Conservation (phyloP, 2,329 filamentous ascomycete species). For the Incumbomyces lentus region DNA sequence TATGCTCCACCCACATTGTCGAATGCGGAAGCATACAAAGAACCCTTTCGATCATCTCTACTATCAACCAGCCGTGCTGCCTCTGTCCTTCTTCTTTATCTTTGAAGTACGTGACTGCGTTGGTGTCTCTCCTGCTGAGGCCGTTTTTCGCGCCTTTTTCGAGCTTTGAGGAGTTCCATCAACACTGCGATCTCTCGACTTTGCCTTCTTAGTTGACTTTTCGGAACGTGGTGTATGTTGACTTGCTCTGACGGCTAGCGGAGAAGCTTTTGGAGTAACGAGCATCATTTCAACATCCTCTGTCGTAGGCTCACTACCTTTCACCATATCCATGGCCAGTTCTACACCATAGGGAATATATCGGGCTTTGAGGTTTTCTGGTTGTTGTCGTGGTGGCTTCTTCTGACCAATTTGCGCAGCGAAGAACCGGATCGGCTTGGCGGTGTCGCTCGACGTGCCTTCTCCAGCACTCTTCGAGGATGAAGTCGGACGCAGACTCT, state of each 20-base stretch:
- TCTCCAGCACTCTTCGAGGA: too few relatives aligned
- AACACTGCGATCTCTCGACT: not conserved
- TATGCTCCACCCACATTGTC: too few relatives aligned
- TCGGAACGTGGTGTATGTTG: not conserved
- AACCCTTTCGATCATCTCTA: too few relatives aligned
- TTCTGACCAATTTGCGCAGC: conserved; percentile 19
- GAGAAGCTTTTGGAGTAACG: not conserved
- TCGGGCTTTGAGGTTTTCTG: conserved; percentile 34
- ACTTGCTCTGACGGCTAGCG: not conserved
- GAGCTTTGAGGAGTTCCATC: not conserved
- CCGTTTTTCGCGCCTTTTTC: not conserved
- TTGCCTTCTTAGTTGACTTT: not conserved
- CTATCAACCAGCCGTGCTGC: too few relatives aligned
- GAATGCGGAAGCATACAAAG: too few relatives aligned
- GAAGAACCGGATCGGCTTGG: conserved; percentile 11
- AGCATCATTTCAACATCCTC: not conserved
- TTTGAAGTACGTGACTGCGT: too few relatives aligned
- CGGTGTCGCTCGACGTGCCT: not conserved
- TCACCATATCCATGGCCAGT: too few relatives aligned
- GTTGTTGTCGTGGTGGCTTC: conserved; percentile 31
- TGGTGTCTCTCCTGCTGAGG: too few relatives aligned
- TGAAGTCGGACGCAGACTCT: not conserved
- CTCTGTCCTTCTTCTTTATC: too few relatives aligned
- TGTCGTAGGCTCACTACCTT: too few relatives aligned
- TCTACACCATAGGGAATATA: conserved; percentile 31